Percentiles rank a stretch among this genome's conserved stretches.
Evolutionary conservation across 1,284 basidiomycete species (phyloP).

Genomic region (Thelephora terrestris): DNA sequence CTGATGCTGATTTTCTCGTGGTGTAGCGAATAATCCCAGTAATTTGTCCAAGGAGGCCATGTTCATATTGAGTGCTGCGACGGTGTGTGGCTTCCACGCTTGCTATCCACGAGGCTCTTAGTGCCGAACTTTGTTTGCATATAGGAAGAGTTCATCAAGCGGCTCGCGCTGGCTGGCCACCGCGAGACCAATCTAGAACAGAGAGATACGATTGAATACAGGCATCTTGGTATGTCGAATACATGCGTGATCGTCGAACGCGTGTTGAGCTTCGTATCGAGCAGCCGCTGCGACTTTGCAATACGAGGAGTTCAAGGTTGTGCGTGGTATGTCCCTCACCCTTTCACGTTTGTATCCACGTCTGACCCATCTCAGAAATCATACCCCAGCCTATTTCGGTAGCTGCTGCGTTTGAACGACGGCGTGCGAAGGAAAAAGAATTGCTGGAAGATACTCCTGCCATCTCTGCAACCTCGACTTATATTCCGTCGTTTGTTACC

Average conservation of each 20-base stretch:
- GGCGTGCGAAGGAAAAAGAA: constrained; percentile 47
- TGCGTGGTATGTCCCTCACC: constrained; percentile 37
- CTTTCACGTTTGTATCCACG: constrained; percentile 1
- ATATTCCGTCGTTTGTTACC: constrained; percentile 6
- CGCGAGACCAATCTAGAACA: constrained; percentile 41
- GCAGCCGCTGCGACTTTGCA: constrained; percentile 46
- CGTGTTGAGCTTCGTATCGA: constrained; percentile 6
- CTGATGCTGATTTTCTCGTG: neutral
- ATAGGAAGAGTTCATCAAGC: constrained; percentile 72
- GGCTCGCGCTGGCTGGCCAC: constrained; percentile 49
- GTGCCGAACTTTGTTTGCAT: neutral
- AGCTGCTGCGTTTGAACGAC: constrained; percentile 43
- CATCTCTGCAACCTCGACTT: constrained; percentile 26
- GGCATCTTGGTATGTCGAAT: constrained; percentile 51
- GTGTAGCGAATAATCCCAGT: constrained; percentile 17
- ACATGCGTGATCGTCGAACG: neutral
- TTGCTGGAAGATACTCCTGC: constrained; percentile 50
- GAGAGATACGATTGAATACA: constrained; percentile 48
- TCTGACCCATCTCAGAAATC: constrained; percentile 37
- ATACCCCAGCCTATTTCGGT: constrained; percentile 55
- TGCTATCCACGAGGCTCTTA: too few species aligned
- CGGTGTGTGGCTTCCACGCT: constrained; percentile 32
- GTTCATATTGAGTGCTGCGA: constrained; percentile 59
- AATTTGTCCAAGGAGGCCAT: constrained; percentile 65
- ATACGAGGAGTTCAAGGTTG: constrained; percentile 59